These are phyloP conservation scores for Clathrospora elynae DNA, from an alignment of 2,329 filamentous ascomycete genomes.

Conservation along the genomic window DNA sequence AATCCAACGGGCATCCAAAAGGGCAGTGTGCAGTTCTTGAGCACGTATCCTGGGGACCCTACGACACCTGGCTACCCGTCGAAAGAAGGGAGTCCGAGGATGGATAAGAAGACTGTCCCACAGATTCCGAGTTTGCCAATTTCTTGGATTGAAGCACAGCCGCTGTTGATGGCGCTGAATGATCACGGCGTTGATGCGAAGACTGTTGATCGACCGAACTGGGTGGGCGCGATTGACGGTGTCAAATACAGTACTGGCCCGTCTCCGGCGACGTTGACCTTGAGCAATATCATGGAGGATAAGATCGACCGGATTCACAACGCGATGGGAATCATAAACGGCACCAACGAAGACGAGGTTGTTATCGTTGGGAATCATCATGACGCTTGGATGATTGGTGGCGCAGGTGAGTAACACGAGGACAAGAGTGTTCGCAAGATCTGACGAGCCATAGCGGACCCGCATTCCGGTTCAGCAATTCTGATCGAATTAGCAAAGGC, in stretches of 20 bases:
- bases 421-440: neutral
- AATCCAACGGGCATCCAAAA: constrained; percentile 52
- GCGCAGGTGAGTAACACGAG: constrained; percentile 40
- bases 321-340: constrained; percentile 69
- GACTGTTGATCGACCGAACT: constrained; percentile 43
- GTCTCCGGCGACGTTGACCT: constrained; percentile 53
- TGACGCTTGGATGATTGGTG: constrained; percentile 60
- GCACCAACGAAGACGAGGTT: constrained; percentile 62
- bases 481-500: constrained; percentile 57
- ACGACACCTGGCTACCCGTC: constrained; percentile 70
- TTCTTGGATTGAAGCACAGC: constrained; percentile 80
- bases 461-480: constrained; percentile 57
- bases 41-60: constrained; percentile 55
- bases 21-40: constrained; percentile 63
- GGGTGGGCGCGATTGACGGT: constrained; percentile 39
- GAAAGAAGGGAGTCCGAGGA: constrained; percentile 77
- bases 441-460: constrained; percentile 47
- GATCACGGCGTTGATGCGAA: constrained; percentile 69
- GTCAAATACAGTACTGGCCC: constrained; percentile 41
- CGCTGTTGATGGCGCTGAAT: constrained; percentile 79
- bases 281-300: constrained; percentile 76
- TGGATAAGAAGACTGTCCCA: constrained; percentile 62
- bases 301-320: constrained; percentile 78
- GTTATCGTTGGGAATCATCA: constrained; percentile 59
- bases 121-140: constrained; percentile 85